Evolutionary conservation across 495 filamentous ascomycete species (phyloP).

Genomic region (Neurospora sp.): DNA sequence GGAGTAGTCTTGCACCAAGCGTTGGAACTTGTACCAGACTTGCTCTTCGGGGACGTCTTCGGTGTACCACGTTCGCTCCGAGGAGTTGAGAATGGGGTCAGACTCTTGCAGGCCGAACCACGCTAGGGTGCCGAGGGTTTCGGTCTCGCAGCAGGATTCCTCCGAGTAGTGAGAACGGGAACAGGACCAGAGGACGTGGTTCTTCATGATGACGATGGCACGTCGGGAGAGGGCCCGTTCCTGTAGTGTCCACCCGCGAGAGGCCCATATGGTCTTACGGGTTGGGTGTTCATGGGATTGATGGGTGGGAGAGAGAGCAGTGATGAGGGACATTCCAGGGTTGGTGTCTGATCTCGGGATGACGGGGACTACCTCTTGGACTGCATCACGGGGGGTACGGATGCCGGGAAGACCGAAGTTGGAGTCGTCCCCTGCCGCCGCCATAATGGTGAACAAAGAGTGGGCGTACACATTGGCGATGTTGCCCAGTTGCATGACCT

Average conservation of each 20-base stretch:
- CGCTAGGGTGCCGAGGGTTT: not conserved
- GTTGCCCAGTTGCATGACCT: constrained; percentile 9
- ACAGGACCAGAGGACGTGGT: not conserved
- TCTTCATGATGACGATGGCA: not conserved
- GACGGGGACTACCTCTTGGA: not conserved
- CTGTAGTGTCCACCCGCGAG: not conserved
- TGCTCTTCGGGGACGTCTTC: not conserved
- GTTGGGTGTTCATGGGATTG: not conserved
- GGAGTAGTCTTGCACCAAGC: not conserved
- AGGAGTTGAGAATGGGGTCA: not conserved
- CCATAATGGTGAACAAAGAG: constrained; percentile 11
- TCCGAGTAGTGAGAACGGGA: not conserved
- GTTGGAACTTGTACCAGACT: not conserved
- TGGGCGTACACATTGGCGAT: constrained; percentile 17
- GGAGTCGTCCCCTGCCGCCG: not conserved
- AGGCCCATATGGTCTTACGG: not conserved
- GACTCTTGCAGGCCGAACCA: not conserved
- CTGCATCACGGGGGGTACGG: not conserved
- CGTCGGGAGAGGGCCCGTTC: not conserved
- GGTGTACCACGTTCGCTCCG: not conserved
- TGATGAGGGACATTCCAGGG: not conserved
- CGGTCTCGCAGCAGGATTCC: not conserved
- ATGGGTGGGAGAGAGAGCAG: not conserved
- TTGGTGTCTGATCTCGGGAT: not conserved
- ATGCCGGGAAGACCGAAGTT: not conserved